Evolutionary conservation across 305 asterid genomes (phyloP), one percentile per base, ranked within the genome.

Genomic region (Salvia sclarea): DNA sequence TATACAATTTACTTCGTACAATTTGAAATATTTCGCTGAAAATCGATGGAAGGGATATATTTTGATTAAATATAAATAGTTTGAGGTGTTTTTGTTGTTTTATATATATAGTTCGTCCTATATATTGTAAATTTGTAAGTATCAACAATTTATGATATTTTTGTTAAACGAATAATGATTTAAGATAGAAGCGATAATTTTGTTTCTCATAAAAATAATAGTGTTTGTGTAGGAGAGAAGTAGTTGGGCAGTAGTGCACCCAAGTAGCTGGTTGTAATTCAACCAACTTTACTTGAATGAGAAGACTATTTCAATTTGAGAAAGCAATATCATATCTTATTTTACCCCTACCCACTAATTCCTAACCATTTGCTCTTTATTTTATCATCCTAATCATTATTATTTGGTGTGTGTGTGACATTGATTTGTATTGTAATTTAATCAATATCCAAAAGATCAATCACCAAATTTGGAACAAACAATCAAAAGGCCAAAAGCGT

Each of bases 271-370:
- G 28, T 6, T 47, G 17, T 4, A 69, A 47, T 68, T 49, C 86
- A 83, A 81, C 88, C 22, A 72, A 81, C 86, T 79, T 88, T 80
- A 76, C 96, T 85, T 82, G n/a, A 65, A 76, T 80, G 70, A 70
- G 76, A 88, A 83, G 89, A 80, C 84, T 84, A 83, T 72, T 79
- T 33, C 28, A 63, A 78, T 74, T 79, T 28, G 24, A 60, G 81
- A 80, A 72, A 66, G 72, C 79, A 69, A 77, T 81, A 52, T 69
- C 56, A 54, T 60, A 78, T 75, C 78, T 48, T 61, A 73, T 73
- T 37, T 49, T n/a, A 21, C 67, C 73, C 75, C 73, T 56, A 75
- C 83, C 84, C 73, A 80, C 83, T 78, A 49, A 70, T 67, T 73
- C 66, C 57, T 79, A 62, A 79, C 73, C 79, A 76, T 75, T 73